These are phyloP conservation scores for Botrytis fragariae DNA, from an alignment of 2,329 filamentous ascomycete species.

Conservation along the genomic window DNA sequence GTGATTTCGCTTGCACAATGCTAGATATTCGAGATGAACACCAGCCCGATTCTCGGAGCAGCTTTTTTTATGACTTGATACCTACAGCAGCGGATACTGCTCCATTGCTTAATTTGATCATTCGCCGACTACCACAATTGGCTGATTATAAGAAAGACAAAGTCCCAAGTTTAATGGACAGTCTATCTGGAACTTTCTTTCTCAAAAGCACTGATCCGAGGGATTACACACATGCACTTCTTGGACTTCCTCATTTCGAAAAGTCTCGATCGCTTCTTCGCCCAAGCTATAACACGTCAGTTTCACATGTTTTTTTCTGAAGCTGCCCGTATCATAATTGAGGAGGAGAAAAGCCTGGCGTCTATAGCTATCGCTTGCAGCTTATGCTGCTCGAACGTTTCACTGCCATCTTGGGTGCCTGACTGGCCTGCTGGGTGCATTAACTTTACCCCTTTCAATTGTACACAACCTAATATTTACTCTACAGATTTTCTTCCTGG, in stretches of 20 bases:
- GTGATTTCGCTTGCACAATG: too few species aligned
- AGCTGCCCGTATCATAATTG: not conserved
- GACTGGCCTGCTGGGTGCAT: not conserved
- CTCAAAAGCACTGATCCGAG: not conserved
- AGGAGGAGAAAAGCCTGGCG: not conserved
- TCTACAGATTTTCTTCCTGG: too few species aligned
- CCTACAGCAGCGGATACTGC: accelerated
- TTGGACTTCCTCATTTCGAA: not conserved
- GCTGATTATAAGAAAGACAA: accelerated
- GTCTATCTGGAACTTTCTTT: accelerated
- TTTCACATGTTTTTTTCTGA: not conserved
- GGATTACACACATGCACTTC: not conserved
- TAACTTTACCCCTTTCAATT: too few species aligned
- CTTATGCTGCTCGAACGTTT: not conserved
- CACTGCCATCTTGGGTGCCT: not conserved
- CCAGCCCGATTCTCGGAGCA: too few species aligned
- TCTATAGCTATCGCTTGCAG: not conserved
- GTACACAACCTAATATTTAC: too few species aligned
- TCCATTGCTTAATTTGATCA: too few species aligned
- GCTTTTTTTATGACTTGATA: not conserved
- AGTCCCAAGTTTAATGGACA: accelerated
- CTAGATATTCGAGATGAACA: accelerated
- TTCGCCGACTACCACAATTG: accelerated
- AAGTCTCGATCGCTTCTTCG: not conserved
- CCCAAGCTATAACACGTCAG: not conserved